Evolutionary conservation across 108 stramenopile species (phyloP), one percentile per base, ranked within the genome.

Genomic region (Nitzschia sp.): DNA sequence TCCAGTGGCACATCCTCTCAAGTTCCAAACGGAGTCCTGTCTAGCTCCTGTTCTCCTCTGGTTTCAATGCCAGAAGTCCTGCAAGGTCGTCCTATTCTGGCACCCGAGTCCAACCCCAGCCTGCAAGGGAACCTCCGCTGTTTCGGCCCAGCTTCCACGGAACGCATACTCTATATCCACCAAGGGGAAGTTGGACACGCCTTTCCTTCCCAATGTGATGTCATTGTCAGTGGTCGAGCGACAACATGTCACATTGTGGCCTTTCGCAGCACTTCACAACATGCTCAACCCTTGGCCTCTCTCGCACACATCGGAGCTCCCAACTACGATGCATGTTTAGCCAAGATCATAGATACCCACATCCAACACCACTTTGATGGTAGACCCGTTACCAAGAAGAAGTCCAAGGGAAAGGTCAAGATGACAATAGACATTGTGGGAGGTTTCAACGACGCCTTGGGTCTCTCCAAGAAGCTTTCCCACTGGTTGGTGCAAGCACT

Each of bases 211-310:
- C 76, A 84, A 63, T 77, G 66, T 42, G 79, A 84, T 72, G 54
- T 80, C 14, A 37, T 92, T 10, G 75, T 83, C 37, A 83, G 77
- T 51, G 87, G 88, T 68, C 68, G 73, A 57, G 91, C 91, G 41
- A 92, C 91, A 3, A 92, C 91, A 0, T 92, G 91, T 71, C 91
- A 92, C 67, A 83, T 92, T 41, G 38, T 92, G 20, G 82, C 86
- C 22, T 48, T 90, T 25, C 84, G 85, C 44, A 86, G 85, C 70
- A 38, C 19, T 7, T 29, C 56, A 10, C n/a, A 43, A 17, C 6
- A 19, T 7, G 44, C 37, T 6, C 51, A 21, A 10, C 69, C 72
- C 12, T 57, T 92, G 17, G 78, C 69, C 12, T 83, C 65, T 17
- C 55, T 89, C 51, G 55, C 79, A 42, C 91, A 92, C 65, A 65